phyloP scores from a whole-genome alignment of 805 yeast genomes.

The Wickerhamiella occidentalis region DNA sequence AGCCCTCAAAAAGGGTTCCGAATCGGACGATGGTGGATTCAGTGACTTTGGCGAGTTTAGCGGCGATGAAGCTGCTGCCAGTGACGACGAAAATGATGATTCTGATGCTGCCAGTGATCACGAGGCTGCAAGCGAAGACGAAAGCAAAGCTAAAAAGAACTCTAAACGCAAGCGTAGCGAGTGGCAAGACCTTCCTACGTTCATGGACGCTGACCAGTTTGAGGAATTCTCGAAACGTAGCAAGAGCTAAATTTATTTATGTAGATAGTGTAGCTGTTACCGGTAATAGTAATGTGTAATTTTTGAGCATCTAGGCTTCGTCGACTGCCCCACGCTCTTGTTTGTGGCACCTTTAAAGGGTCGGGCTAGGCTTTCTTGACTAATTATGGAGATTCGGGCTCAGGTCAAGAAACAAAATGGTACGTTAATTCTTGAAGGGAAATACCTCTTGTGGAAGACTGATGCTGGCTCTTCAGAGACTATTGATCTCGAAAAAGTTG shows the following conservation, averaged over 20 bases:
- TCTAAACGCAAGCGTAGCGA: constrained; percentile 20
- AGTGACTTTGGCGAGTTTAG: constrained; percentile 3
- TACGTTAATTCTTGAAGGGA: constrained; percentile 11
- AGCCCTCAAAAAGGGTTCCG: constrained; percentile 17
- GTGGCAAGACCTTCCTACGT: constrained; percentile 20
- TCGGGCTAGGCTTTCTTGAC: not conserved
- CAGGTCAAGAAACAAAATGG: constrained; percentile 21
- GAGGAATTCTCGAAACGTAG: constrained; percentile 17
- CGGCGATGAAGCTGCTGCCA: constrained; percentile 33
- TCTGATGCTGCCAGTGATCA: constrained; percentile 3
- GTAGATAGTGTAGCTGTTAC: not conserved
- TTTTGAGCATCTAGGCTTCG: not conserved
- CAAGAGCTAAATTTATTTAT: constrained; percentile 4
- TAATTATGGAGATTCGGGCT: constrained; percentile 14
- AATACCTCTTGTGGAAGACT: constrained; percentile 16
- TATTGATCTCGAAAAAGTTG: constrained; percentile 15
- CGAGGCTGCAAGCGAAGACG: constrained; percentile 4
- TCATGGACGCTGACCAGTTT: constrained; percentile 23
- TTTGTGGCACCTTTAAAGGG: too few species aligned
- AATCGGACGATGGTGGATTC: constrained; percentile 29
- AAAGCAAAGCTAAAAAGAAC: constrained; percentile 7
- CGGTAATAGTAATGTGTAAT: not conserved
- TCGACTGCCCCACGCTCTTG: not conserved
- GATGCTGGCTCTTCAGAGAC: constrained; percentile 9
- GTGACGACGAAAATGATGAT: constrained; percentile 19